Base-by-base conservation (phyloP, 441 rosid species). In the Heliophila coronopifolia region DNA sequence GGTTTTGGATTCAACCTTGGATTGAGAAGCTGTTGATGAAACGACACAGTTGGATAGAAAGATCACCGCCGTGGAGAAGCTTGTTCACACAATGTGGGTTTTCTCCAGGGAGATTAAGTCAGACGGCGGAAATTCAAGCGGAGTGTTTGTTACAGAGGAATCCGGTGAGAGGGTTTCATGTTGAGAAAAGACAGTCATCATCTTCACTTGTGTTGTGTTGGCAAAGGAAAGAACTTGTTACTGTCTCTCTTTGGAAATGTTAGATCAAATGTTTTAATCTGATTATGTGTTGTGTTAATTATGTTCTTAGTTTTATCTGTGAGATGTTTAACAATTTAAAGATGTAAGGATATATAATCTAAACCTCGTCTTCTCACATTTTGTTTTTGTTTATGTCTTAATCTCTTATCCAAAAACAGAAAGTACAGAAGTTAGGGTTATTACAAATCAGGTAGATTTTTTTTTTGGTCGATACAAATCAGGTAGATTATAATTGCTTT, bases 161-260 rank as follows among this genome's bases (percentile, higher is more conserved):
- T 56, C 58, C 60, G 19, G 79, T 63, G 10, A 63, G 73, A 54
- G 85, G 85, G 11, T 76, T 79, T 50, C 76, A 74, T 8, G 74
- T 73, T 9, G 81, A 76, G 64, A 79, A 79, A 52, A 67, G 74
- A 35, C 77, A 67, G 45, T 66, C 68, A n/a, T n/a, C n/a, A n/a
- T n/a, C n/a, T 31, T 50, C 65, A 8, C 77, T 79, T n/a, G 77
- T 65, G 5, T 68, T 79, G 44, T 76, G 81, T 56, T 79, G 85
- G 85, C 76, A 76, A 51, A 61, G 78, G 59, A 76, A 72, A 66
- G 85, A 79, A 47, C 79, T 79, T 39, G 66, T 76, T 24, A 67
- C 71, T 4, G 77, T 60, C 18, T 71, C 81, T 30, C 77, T 74
- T 36, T 79, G 81, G 85, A 71, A 65, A 43, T 73, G 66, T 58